Percentiles rank a stretch among this genome's conserved stretches.
Conservation (phyloP, 2,329 filamentous ascomycete genomes). For the Aurifilum marmelostoma region DNA sequence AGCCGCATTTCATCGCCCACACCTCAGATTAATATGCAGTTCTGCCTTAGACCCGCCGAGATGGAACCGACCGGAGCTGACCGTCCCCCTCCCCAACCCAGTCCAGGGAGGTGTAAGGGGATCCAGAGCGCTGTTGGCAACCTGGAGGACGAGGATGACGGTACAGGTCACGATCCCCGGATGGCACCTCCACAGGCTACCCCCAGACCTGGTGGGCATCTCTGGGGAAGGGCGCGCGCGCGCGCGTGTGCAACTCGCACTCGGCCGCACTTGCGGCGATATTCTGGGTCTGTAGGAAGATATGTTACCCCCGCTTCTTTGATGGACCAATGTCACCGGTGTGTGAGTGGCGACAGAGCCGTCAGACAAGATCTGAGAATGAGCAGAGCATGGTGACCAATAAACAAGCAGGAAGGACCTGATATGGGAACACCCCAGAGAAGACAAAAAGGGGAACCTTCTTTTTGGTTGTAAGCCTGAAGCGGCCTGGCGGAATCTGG, state of each 20-base stretch:
- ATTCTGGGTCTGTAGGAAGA: slow-evolving; percentile 22
- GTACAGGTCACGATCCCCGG: background rate
- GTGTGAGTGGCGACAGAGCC: background rate
- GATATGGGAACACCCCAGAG: background rate
- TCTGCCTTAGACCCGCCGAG: slow-evolving; percentile 14
- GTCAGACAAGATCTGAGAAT: slow-evolving; percentile 11
- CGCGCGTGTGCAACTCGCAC: background rate
- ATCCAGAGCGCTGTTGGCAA: background rate
- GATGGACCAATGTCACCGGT: background rate
- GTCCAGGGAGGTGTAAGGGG: background rate
- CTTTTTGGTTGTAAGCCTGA: background rate
- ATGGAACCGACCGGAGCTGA: slow-evolving; percentile 15
- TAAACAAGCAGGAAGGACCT: background rate
- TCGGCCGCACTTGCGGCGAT: slow-evolving; percentile 28
- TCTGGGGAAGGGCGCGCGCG: background rate
- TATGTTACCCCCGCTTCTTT: background rate
- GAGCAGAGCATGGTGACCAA: background rate
- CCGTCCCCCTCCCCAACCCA: background rate
- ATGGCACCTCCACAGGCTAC: background rate
- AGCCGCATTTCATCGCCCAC: background rate
- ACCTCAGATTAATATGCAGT: background rate
- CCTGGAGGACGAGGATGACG: background rate
- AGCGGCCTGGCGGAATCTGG: background rate
- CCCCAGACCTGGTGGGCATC: background rate
- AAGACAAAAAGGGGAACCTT: background rate